Conservation (phyloP, 2,329 filamentous ascomycete genomes). For the Colletotrichum orbiculare region DNA sequence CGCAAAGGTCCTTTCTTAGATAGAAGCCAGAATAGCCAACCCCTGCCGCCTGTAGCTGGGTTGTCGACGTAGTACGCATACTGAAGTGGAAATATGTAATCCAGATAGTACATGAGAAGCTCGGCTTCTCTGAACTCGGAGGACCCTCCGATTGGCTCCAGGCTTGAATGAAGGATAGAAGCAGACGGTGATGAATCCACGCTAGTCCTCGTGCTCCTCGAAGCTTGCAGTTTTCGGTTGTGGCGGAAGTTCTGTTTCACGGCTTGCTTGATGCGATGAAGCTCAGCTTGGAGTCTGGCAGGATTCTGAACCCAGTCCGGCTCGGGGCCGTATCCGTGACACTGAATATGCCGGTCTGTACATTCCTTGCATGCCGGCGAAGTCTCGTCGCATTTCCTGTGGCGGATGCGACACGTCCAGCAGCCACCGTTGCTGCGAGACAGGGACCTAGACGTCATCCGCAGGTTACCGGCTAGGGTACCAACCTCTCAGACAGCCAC, state of each 20-base stretch:
- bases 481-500: not conserved
- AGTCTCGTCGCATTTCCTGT: slow-evolving; percentile 44
- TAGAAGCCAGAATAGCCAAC: slow-evolving; percentile 43
- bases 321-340: slow-evolving; percentile 46
- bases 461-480: not conserved
- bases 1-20: slow-evolving; percentile 38
- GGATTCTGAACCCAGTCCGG: slow-evolving; percentile 48
- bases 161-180: too few relatives aligned
- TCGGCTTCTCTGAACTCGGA: slow-evolving; percentile 40
- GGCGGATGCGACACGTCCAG: slow-evolving; percentile 45
- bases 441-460: slow-evolving; percentile 17
- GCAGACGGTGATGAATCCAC: not conserved
- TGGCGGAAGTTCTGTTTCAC: slow-evolving; percentile 42
- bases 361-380: slow-evolving; percentile 42
- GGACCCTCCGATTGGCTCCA: too few relatives aligned
- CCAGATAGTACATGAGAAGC: slow-evolving; percentile 43
- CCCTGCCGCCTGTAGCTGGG: slow-evolving; percentile 41
- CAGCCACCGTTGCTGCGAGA: slow-evolving; percentile 40
- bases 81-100: slow-evolving; percentile 44
- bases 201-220: not conserved
- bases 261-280: slow-evolving; percentile 39
- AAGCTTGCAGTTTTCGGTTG: slow-evolving; percentile 20
- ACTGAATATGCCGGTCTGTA: slow-evolving; percentile 38
- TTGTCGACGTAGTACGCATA: slow-evolving; percentile 43
- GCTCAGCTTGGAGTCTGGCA: slow-evolving; percentile 43